Percentiles rank a stretch among this genome's conserved stretches.
phyloP scores from a whole-genome alignment of 257 asterid genomes.

The Fraxinus anomala region DNA sequence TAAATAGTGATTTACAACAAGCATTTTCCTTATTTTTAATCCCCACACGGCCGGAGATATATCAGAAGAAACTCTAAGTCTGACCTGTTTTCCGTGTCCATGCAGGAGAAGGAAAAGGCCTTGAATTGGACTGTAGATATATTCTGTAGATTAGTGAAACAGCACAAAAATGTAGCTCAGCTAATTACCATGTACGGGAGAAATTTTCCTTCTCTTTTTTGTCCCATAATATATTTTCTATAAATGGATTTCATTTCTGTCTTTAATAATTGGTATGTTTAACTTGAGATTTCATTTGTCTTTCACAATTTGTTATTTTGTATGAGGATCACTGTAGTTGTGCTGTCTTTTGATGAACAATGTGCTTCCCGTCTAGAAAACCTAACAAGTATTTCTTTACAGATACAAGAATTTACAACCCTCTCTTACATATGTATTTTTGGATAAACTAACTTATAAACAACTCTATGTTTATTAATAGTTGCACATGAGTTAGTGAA shows the following conservation, averaged over 20 bases:
- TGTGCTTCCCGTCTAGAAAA: background rate
- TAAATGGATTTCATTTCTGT: slow-evolving; percentile 7
- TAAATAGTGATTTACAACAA: too few relatives aligned
- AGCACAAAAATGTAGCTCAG: slow-evolving; percentile 83
- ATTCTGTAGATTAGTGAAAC: slow-evolving; percentile 96
- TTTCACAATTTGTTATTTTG: background rate
- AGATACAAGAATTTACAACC: background rate
- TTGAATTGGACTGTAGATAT: slow-evolving; percentile 86
- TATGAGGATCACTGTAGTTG: background rate
- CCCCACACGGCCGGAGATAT: background rate
- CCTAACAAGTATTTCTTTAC: background rate
- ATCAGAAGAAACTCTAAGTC: background rate
- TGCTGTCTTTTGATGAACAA: background rate
- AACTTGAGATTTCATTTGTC: slow-evolving; percentile 1
- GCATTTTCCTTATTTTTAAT: too few relatives aligned
- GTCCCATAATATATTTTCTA: slow-evolving; percentile 22
- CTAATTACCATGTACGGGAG: slow-evolving; percentile 74
- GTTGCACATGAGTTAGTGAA: background rate
- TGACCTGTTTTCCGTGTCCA: slow-evolving; percentile 35
- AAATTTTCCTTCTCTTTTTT: slow-evolving; percentile 26
- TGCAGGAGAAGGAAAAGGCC: slow-evolving; percentile 98
- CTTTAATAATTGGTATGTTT: background rate
- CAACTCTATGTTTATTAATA: background rate
- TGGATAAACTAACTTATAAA: background rate
- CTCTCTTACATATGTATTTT: background rate